Evolutionary conservation across 345 rosid genomes (phyloP).

Genomic region (Populus nigra): DNA sequence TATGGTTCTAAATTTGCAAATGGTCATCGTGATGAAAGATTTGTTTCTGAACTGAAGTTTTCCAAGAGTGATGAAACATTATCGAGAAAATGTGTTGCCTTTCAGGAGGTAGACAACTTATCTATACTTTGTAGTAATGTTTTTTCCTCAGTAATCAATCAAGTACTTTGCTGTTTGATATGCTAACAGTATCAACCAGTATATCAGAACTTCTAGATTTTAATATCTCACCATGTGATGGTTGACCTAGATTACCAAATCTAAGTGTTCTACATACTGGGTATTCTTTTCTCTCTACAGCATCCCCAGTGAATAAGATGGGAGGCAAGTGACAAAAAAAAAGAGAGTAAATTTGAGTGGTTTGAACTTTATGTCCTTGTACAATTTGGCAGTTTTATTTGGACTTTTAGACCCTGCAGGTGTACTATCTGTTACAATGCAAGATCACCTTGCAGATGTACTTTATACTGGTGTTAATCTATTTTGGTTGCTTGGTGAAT

Average conservation of each 20-base stretch:
- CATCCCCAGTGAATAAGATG: not conserved
- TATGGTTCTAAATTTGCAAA: conserved; percentile 60
- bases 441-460: not conserved
- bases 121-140: not conserved
- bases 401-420: no score
- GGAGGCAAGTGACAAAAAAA: not conserved
- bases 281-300: not conserved
- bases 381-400: no score
- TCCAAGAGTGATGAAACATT: conserved; percentile 82
- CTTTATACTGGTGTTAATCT: not conserved
- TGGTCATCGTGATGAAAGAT: conserved; percentile 80
- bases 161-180: not conserved
- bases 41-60: conserved; percentile 88
- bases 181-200: not conserved
- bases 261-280: not conserved
- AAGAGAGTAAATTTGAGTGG: not conserved
- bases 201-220: not conserved
- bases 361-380: not conserved
- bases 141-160: not conserved
- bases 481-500: not conserved
- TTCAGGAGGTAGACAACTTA: conserved; percentile 70
- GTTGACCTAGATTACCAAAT: not conserved
- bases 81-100: conserved; percentile 69
- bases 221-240: not conserved
- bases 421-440: no score